These are phyloP conservation scores for Plectosphaerella plurivora DNA, from an alignment of 2,329 filamentous ascomycete genomes.

Conservation along the genomic window DNA sequence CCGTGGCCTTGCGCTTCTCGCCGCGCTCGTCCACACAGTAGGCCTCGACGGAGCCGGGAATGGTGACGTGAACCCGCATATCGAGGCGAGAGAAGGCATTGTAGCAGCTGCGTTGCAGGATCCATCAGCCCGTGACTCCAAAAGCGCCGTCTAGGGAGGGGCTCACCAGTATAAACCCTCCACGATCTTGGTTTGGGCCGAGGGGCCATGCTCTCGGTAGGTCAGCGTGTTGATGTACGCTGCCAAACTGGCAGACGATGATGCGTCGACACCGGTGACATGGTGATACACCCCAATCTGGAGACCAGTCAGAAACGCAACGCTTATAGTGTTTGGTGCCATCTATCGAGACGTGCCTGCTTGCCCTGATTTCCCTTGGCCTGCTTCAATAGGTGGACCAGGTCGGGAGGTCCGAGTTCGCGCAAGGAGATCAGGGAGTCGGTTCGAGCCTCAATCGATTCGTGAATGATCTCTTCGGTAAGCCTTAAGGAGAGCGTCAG, in stretches of 20 bases:
- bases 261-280: conserved; percentile 95
- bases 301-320: conserved; percentile 10
- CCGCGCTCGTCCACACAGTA: conserved; percentile 97
- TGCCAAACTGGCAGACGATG: conserved; percentile 91
- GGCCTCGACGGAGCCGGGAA: conserved; percentile 92
- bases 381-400: conserved; percentile 89
- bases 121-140: not conserved
- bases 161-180: conserved; percentile 86
- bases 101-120: conserved; percentile 63
- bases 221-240: conserved; percentile 98
- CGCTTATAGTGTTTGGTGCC: not conserved
- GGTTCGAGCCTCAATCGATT: conserved; percentile 87
- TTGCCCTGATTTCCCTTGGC: conserved; percentile 52
- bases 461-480: conserved; percentile 87
- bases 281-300: conserved; percentile 95
- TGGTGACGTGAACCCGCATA: conserved; percentile 97
- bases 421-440: conserved; percentile 81
- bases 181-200: conserved; percentile 72
- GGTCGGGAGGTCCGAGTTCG: conserved; percentile 91
- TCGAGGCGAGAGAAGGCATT: conserved; percentile 98
- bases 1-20: conserved; percentile 88
- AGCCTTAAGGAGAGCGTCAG: conserved; percentile 53
- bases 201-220: conserved; percentile 77
- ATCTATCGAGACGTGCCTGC: conserved; percentile 35
- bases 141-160: not conserved